A percentile compares a stretch with the other conserved stretches of the same genome.
phyloP scores from a whole-genome alignment of 805 yeast genomes.

The Yamadazyma ubonensis region DNA sequence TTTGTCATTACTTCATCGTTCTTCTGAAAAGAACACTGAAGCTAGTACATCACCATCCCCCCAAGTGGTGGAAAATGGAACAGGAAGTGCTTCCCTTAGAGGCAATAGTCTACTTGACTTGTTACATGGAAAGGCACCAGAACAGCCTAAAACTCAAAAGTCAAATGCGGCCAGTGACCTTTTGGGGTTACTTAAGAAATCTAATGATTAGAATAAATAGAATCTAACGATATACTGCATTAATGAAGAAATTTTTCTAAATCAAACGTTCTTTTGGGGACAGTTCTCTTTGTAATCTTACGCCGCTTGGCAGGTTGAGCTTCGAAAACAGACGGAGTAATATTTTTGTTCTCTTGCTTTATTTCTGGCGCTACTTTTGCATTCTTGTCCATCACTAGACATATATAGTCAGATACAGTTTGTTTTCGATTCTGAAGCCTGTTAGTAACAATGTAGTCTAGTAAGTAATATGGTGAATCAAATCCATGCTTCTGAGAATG shows the following conservation, averaged over 20 bases:
- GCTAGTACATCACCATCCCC: too few species aligned
- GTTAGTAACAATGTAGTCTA: conserved; percentile 9
- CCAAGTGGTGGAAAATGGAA: too few species aligned
- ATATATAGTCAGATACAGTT: background rate
- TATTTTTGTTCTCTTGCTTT: background rate
- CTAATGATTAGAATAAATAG: conserved; percentile 4
- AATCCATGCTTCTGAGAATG: conserved; percentile 12
- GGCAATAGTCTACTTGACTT: conserved; percentile 7
- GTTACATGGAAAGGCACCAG: conserved; percentile 1
- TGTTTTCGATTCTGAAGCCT: conserved; percentile 9
- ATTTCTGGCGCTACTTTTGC: conserved; percentile 4
- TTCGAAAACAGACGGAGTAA: background rate
- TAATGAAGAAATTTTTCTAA: background rate
- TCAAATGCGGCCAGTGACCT: conserved; percentile 21
- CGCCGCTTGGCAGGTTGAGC: background rate
- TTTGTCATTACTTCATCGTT: conserved; percentile 10
- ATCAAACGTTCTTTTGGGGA: conserved; percentile 1
- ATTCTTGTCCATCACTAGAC: conserved; percentile 10
- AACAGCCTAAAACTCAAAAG: background rate
- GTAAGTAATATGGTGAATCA: conserved; percentile 5
- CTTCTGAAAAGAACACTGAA: conserved; percentile 1
- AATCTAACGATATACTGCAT: too few species aligned
- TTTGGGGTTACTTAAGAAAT: conserved; percentile 22
- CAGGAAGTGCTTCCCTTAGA: too few species aligned
- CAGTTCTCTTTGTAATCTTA: background rate